phyloP scores from a whole-genome alignment of 2,329 filamentous ascomycete species.

The Ascomycota sp. region DNA sequence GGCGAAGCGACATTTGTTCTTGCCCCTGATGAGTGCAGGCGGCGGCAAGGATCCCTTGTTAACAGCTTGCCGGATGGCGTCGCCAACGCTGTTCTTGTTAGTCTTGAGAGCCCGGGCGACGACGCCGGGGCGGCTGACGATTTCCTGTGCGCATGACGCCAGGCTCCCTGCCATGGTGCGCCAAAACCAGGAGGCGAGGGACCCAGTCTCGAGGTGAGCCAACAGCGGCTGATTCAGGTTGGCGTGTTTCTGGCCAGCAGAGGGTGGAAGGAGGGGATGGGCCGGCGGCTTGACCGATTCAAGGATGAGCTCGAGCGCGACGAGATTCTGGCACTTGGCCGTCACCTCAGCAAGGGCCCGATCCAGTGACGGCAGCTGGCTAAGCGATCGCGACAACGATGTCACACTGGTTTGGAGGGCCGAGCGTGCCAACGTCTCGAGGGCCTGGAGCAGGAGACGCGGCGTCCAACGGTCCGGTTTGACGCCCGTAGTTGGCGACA shows the following conservation, averaged over 20 bases:
- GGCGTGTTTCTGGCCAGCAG: conserved; percentile 15
- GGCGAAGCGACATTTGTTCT: conserved; percentile 24
- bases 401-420: conserved; percentile 62
- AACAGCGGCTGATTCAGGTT: conserved; percentile 55
- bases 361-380: conserved; percentile 64
- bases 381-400: conserved; percentile 53
- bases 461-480: conserved; percentile 40
- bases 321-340: conserved; percentile 70
- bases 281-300: conserved; percentile 42
- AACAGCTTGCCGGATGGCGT: conserved; percentile 69
- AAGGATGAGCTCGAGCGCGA: conserved; percentile 68
- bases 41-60: conserved; percentile 54
- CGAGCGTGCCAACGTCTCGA: conserved; percentile 68
- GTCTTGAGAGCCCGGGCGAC: conserved; percentile 61
- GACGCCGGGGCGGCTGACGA: conserved; percentile 63
- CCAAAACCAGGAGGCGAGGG: conserved; percentile 85
- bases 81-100: conserved; percentile 54
- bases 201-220: conserved; percentile 65
- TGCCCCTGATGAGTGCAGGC: conserved; percentile 23
- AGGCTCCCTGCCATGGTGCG: conserved; percentile 65
- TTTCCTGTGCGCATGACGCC: conserved; percentile 61
- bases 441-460: conserved; percentile 48
- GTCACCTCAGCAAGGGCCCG: conserved; percentile 65
- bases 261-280: conserved; percentile 40
- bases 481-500: conserved; percentile 44